These are phyloP conservation scores for Fusarium tuaranense DNA, from an alignment of 2,329 filamentous ascomycete genomes.

Conservation along the genomic window DNA sequence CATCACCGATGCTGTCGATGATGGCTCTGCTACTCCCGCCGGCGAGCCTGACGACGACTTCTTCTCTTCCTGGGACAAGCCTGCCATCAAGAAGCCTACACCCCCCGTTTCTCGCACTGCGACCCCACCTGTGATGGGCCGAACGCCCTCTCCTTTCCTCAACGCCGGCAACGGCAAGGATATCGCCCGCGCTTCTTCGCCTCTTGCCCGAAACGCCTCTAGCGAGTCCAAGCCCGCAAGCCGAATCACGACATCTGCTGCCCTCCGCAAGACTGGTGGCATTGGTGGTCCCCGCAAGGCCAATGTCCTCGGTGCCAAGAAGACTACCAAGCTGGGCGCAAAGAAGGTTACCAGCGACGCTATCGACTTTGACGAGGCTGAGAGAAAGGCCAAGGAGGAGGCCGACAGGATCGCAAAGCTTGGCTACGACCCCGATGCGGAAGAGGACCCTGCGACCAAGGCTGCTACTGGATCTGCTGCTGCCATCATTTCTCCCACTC, in stretches of 20 bases:
- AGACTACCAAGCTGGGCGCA: slow-evolving; percentile 84
- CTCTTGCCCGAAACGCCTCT: slow-evolving; percentile 72
- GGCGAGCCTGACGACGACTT: slow-evolving; percentile 94
- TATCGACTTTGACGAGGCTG: slow-evolving; percentile 97
- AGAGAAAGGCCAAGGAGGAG: slow-evolving; percentile 97
- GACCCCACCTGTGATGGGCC: slow-evolving; percentile 84
- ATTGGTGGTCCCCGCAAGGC: slow-evolving; percentile 78
- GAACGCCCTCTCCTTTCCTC: slow-evolving; percentile 91
- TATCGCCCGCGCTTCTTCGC: slow-evolving; percentile 82
- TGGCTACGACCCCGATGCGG: slow-evolving; percentile 93
- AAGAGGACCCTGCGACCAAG: slow-evolving; percentile 66
- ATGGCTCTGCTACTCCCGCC: slow-evolving; percentile 80
- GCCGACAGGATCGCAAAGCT: slow-evolving; percentile 95
- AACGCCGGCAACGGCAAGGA: slow-evolving; percentile 81
- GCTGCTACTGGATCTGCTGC: slow-evolving; percentile 64
- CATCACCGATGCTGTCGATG: slow-evolving; percentile 79
- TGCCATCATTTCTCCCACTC: slow-evolving; percentile 78
- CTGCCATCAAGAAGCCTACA: slow-evolving; percentile 93
- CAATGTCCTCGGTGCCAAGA: slow-evolving; percentile 88
- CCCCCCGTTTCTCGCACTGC: slow-evolving; percentile 91
- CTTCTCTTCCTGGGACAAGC: slow-evolving; percentile 99
- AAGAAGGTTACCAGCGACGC: slow-evolving; percentile 87
- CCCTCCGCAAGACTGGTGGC: slow-evolving; percentile 81
- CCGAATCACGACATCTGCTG: slow-evolving; percentile 80
- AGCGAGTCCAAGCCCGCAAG: slow-evolving; percentile 72